Percentiles rank a stretch among this genome's conserved stretches.
Evolutionary conservation across 495 filamentous ascomycete genomes (phyloP).

Genomic region (Penicillium malachiteum): DNA sequence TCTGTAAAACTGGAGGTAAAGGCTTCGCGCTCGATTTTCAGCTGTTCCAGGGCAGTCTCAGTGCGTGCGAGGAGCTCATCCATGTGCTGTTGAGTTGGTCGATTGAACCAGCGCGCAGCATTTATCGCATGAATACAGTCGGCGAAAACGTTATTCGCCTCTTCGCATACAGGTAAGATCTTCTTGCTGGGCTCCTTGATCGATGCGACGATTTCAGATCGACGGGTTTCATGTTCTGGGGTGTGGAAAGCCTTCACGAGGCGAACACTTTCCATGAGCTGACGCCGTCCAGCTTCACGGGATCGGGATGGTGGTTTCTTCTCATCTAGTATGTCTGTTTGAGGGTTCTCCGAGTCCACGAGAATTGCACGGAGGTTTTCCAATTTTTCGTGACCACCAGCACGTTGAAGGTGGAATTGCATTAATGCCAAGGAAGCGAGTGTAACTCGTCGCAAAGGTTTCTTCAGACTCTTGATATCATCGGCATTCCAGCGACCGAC

Average conservation of each 20-base stretch:
- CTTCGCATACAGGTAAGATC: conserved; percentile 25
- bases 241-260: conserved; percentile 23
- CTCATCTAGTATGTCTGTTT: conserved; percentile 1
- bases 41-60: conserved; percentile 13
- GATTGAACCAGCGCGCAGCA: conserved; percentile 26
- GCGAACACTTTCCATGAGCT: conserved; percentile 25
- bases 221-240: conserved; percentile 24
- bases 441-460: conserved; percentile 24
- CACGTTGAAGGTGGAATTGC: conserved; percentile 26
- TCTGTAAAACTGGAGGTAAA: conserved; percentile 29
- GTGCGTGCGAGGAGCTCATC: conserved; percentile 15
- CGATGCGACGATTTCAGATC: conserved; percentile 26
- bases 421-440: conserved; percentile 19
- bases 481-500: conserved; percentile 30
- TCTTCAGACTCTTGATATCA: conserved; percentile 30
- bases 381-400: conserved; percentile 21
- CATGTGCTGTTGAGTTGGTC: conserved; percentile 17
- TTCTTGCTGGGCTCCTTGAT: conserved; percentile 21
- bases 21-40: conserved; percentile 15
- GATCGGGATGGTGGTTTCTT: conserved; percentile 10
- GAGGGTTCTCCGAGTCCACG: background rate
- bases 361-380: conserved; percentile 20
- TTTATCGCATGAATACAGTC: conserved; percentile 27
- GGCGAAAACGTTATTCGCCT: conserved; percentile 15
- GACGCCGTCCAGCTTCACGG: conserved; percentile 27